Percentiles rank a stretch among this genome's conserved stretches.
Conservation (phyloP, 345 rosid species). For the Microcos paniculata region DNA sequence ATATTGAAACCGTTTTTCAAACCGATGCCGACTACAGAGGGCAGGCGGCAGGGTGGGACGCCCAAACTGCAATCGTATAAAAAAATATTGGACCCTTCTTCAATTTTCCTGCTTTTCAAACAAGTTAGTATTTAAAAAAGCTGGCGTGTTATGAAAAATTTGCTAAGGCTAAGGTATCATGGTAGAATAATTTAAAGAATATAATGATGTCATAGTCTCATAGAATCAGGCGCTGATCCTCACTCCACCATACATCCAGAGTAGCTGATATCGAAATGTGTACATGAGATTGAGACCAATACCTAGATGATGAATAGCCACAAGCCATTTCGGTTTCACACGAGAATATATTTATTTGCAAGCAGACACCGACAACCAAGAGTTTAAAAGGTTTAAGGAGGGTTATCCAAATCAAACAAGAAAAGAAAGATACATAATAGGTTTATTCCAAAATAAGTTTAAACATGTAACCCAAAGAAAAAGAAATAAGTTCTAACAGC, state of each 20-base stretch:
- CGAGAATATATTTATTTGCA: neutral
- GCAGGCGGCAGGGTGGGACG: no score
- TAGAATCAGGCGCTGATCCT: neutral
- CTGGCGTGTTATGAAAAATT: conserved; percentile 1
- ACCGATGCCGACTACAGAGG: no score
- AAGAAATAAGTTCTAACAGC: neutral
- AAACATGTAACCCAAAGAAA: neutral
- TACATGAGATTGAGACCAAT: no score
- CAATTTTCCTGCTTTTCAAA: neutral
- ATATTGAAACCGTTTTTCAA: neutral
- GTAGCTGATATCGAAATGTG: neutral
- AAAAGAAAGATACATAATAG: neutral
- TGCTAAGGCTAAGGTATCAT: neutral
- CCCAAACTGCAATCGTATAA: neutral
- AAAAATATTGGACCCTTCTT: neutral
- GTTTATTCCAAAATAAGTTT: neutral
- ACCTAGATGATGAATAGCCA: neutral
- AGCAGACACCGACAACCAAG: neutral
- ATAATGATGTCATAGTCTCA: neutral
- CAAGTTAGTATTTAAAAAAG: neutral
- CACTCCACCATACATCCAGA: neutral
- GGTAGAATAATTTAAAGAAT: neutral
- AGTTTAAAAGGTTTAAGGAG: neutral
- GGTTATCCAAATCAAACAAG: neutral
- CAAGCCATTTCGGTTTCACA: neutral